A percentile compares a stretch with the other conserved stretches of the same genome.
Evolutionary conservation across 495 filamentous ascomycete species (phyloP).

Genomic region (Hyphodiscus hymeniophilus): DNA sequence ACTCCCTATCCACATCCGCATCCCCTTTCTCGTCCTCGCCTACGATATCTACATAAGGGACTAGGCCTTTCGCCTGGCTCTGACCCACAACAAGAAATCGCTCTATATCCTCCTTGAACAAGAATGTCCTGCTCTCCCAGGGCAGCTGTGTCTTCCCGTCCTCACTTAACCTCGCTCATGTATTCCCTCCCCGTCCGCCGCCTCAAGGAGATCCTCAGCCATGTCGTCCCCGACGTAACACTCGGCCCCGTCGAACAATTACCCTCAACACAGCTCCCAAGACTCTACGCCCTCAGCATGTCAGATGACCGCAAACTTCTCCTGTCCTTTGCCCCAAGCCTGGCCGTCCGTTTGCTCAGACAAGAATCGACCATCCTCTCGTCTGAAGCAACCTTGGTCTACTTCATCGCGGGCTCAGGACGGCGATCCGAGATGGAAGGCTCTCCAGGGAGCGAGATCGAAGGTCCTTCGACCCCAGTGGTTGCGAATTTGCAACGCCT

Average conservation of each 20-base stretch:
- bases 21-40: too few relatives aligned
- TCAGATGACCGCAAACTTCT: conserved; percentile 45
- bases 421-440: neutral
- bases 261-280: conserved; percentile 32
- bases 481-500: neutral
- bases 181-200: conserved; percentile 19
- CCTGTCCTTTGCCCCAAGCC: conserved; percentile 44
- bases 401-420: conserved; percentile 9
- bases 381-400: conserved; percentile 39
- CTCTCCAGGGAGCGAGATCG: neutral
- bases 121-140: conserved; percentile 11
- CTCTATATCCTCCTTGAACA: too few relatives aligned
- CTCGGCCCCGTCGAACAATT: conserved; percentile 18
- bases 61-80: too few relatives aligned
- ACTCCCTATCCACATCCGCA: neutral
- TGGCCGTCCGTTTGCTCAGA: conserved; percentile 44
- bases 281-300: conserved; percentile 42
- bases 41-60: too few relatives aligned
- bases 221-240: conserved; percentile 16
- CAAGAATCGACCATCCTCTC: conserved; percentile 48
- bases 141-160: conserved; percentile 13
- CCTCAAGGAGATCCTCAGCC: conserved; percentile 19
- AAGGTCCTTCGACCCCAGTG: neutral
- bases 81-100: too few relatives aligned
- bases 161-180: conserved; percentile 17